These are phyloP conservation scores for Chaetomium olivaceum DNA, from an alignment of 2,329 filamentous ascomycete genomes.

Conservation along the genomic window DNA sequence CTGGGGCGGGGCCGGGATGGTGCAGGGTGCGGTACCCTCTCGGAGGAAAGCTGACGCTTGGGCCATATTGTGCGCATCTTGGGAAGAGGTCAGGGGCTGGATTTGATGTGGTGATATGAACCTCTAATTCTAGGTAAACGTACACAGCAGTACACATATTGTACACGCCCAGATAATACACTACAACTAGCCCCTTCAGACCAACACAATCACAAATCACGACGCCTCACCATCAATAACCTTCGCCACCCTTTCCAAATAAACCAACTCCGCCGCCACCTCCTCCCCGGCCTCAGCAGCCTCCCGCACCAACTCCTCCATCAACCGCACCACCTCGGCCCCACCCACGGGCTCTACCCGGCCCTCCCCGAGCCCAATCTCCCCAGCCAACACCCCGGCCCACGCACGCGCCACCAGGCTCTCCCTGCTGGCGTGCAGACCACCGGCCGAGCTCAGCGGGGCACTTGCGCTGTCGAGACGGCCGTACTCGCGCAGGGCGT, in stretches of 20 bases:
- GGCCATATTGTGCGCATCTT: neutral
- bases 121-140: neutral
- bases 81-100: neutral
- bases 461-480: no score
- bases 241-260: slow-evolving; percentile 12
- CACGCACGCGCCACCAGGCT: slow-evolving; percentile 25
- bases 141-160: neutral
- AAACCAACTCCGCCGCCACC: slow-evolving; percentile 13
- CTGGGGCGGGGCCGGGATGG: neutral
- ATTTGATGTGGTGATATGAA: neutral
- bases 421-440: neutral
- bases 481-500: slow-evolving; percentile 34
- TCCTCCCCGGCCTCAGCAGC: slow-evolving; percentile 9
- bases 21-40: slow-evolving; percentile 15
- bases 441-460: neutral
- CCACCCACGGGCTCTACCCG: slow-evolving; percentile 23
- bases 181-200: slow-evolving; percentile 42
- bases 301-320: slow-evolving; percentile 20
- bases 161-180: neutral
- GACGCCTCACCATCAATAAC: slow-evolving; percentile 19
- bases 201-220: slow-evolving; percentile 44
- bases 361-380: slow-evolving; percentile 26
- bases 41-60: neutral
- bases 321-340: slow-evolving; percentile 24
- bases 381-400: slow-evolving; percentile 30